Evolutionary conservation across 2,329 filamentous ascomycete species (phyloP).

Genomic region (Massarina eburnea): DNA sequence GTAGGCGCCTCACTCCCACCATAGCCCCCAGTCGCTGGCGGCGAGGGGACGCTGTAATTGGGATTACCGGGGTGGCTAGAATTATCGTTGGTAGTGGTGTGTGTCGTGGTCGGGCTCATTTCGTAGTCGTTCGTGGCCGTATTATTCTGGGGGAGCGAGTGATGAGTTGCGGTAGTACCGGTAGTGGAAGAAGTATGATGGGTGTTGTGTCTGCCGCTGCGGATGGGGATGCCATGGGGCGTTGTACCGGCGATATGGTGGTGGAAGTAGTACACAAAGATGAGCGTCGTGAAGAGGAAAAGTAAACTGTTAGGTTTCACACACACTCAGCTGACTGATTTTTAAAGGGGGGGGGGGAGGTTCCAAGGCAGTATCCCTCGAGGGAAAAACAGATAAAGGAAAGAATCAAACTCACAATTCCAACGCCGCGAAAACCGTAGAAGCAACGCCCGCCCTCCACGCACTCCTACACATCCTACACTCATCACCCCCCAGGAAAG

Average conservation of each 20-base stretch:
- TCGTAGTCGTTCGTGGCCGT: neutral
- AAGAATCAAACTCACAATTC: constrained; percentile 18
- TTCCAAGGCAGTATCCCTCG: too few species aligned
- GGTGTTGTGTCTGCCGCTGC: neutral
- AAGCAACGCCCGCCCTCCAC: constrained; percentile 19
- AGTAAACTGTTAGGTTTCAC: constrained; percentile 12
- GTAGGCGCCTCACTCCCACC: neutral
- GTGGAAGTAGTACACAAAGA: constrained; percentile 25
- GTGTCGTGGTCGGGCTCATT: neutral
- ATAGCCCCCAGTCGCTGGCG: neutral
- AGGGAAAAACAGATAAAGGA: neutral
- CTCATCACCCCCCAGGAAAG: constrained; percentile 1
- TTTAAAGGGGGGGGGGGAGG: too few species aligned
- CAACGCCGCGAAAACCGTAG: constrained; percentile 17
- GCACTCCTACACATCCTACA: constrained; percentile 14
- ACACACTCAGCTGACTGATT: too few species aligned
- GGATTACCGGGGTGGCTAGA: neutral
- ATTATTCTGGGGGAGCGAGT: neutral
- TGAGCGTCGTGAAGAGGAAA: constrained; percentile 19
- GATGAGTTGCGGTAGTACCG: neutral
- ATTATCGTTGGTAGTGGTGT: neutral
- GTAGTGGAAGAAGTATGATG: neutral
- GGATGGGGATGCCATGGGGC: constrained; percentile 1
- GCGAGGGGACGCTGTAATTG: constrained; percentile 1
- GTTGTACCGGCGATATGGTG: constrained; percentile 12